Conservation (phyloP, 2,329 filamentous ascomycete species). For the Colletotrichum lentis region DNA sequence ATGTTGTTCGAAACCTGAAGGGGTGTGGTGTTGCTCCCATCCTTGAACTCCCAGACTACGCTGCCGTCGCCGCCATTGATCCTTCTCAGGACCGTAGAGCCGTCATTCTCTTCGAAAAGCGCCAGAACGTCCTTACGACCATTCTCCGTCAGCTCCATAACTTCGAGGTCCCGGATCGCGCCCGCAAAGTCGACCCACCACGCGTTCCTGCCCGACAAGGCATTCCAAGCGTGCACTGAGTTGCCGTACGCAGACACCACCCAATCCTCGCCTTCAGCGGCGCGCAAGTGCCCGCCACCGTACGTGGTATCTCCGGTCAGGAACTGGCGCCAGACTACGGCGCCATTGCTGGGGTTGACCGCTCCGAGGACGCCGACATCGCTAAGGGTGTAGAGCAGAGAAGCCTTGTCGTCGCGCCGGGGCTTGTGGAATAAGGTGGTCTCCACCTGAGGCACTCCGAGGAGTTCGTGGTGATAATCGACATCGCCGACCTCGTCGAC, state of each 20-base stretch:
- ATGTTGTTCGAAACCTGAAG: constrained; percentile 78
- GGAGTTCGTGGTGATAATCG: constrained; percentile 90
- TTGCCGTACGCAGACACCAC: constrained; percentile 77
- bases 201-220: constrained; percentile 77
- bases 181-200: constrained; percentile 75
- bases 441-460: constrained; percentile 81
- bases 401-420: constrained; percentile 80
- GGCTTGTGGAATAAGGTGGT: constrained; percentile 97
- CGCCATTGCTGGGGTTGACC: constrained; percentile 86
- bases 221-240: constrained; percentile 82
- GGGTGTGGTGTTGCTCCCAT: constrained; percentile 73
- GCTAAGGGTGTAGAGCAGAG: constrained; percentile 88
- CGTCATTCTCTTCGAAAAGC: constrained; percentile 68
- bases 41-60: constrained; percentile 80
- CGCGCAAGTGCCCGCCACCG: constrained; percentile 66
- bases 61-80: constrained; percentile 77
- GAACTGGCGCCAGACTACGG: constrained; percentile 85
- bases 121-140: constrained; percentile 75
- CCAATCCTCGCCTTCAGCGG: constrained; percentile 81
- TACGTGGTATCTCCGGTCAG: constrained; percentile 62
- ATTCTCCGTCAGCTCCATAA: constrained; percentile 73
- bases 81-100: constrained; percentile 69
- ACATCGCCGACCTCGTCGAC: constrained; percentile 89
- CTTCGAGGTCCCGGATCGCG: constrained; percentile 74
- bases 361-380: constrained; percentile 85